A percentile compares a stretch with the other conserved stretches of the same genome.
These are phyloP conservation scores for Alternaria metachromatica DNA, from an alignment of 2,329 filamentous ascomycete species.

Conservation along the genomic window DNA sequence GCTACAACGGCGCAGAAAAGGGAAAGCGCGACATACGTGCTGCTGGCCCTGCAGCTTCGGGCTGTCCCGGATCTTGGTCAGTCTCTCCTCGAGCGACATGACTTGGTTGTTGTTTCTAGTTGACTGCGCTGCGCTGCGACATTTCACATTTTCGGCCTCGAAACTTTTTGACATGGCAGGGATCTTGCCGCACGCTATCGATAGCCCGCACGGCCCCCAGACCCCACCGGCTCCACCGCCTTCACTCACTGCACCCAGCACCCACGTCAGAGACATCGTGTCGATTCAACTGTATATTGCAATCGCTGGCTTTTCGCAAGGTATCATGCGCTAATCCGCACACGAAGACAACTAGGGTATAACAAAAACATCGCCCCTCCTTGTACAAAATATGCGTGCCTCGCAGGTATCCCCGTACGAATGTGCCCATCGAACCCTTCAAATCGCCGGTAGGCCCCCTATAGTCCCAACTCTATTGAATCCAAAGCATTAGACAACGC, in stretches of 20 bases:
- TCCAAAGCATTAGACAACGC: conserved; percentile 18
- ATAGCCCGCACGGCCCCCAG: conserved; percentile 15
- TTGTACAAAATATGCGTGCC: conserved; percentile 8
- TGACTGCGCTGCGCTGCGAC: background rate
- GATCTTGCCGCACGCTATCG: conserved; percentile 20
- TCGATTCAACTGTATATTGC: background rate
- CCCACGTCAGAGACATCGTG: background rate
- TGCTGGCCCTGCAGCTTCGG: conserved; percentile 96
- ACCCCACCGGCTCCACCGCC: conserved; percentile 7
- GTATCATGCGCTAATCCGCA: conserved; percentile 4
- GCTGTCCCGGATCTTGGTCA: conserved; percentile 91
- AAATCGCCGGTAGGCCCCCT: background rate
- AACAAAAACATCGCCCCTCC: conserved; percentile 15
- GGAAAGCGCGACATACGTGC: conserved; percentile 65
- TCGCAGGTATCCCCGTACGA: conserved; percentile 1
- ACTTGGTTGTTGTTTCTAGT: conserved; percentile 25
- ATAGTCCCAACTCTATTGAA: conserved; percentile 9
- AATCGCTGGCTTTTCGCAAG: conserved; percentile 2
- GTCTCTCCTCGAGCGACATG: conserved; percentile 80
- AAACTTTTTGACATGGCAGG: conserved; percentile 23
- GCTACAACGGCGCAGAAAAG: background rate
- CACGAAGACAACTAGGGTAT: conserved; percentile 17
- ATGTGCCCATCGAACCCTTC: conserved; percentile 8
- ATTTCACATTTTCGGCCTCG: conserved; percentile 17
- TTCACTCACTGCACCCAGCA: background rate